Base-by-base conservation (phyloP, 2,329 filamentous ascomycete genomes). In the Verticillium isaacii region DNA sequence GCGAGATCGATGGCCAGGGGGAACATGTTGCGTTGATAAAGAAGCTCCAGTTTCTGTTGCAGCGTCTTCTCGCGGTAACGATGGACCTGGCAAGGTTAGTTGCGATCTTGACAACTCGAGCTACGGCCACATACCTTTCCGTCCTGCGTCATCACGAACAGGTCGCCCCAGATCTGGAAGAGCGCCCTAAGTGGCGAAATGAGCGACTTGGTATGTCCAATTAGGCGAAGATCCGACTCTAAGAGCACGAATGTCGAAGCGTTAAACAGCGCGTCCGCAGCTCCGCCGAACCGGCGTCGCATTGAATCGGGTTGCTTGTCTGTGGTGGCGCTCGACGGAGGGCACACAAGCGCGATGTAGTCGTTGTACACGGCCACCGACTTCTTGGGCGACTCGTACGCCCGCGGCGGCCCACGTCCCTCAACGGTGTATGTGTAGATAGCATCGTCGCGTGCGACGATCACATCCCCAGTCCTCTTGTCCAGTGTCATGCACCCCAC, bases 401-500 rank as follows among this genome's bases (percentile, higher is more conserved):
- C 93, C 74, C 91, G 93, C 50, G 92, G 94, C 1, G 92, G 89
- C 0, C 93, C 93, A 63, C 93, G 86, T 0, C 94, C 94, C 62
- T 95, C 90, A 0, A 90, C 78, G 0, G 89, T 91, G 75, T 98
- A 99, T 63, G 92, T 93, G 76, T 98, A 98, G 60, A 99, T 90
- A 8, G 94, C 95, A 82, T 99, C 96, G 68, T 97, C 92, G 64
- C 95, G 83, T 1, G 90, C 95, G n/a, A 99, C 89, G 3, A 99
- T 85, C 23, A 99, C 88, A 66, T 97, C 92, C 5, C 90, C 92
- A 0, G 88, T 90, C 64, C 85, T 83, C 64, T 85, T 86, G 73
- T 97, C 92, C 14, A 94, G 82, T 0, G 92, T 91, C 92, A 99
- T 97, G 74, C 96, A 99, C 1, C 93, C 93, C n/a, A 96, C 87